Conservation (phyloP, 2,329 filamentous ascomycete genomes). For the Sporothrix pallida region DNA sequence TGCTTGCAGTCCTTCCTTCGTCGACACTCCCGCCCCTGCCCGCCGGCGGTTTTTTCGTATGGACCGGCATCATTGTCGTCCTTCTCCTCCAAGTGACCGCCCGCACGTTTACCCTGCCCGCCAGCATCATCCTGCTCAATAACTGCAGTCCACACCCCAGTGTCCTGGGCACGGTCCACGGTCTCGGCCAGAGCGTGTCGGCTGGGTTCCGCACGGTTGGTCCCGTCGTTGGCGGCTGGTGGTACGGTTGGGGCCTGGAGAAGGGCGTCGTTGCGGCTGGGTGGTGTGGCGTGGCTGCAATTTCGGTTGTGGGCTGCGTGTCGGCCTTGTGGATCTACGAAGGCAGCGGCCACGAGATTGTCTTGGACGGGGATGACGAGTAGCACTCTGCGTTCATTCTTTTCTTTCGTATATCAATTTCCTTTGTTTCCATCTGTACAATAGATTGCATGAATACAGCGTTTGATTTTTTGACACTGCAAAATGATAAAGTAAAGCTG, state of each 20-base stretch:
- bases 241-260: slow-evolving; percentile 55
- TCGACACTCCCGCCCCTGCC: slow-evolving; percentile 43
- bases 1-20: slow-evolving; percentile 67
- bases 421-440: no score
- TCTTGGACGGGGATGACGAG: slow-evolving; percentile 54
- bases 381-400: no score
- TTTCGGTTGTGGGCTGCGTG: slow-evolving; percentile 62
- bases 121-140: slow-evolving; percentile 63
- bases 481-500: no score
- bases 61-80: slow-evolving; percentile 61
- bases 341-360: slow-evolving; percentile 66
- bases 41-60: slow-evolving; percentile 58
- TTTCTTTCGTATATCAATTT: no score
- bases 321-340: slow-evolving; percentile 68
- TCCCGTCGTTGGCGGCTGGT: slow-evolving; percentile 56
- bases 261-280: slow-evolving; percentile 54
- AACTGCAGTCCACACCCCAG: slow-evolving; percentile 64
- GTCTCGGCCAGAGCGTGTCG: slow-evolving; percentile 54
- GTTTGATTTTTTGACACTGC: no score
- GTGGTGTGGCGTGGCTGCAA: slow-evolving; percentile 56
- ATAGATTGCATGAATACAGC: no score
- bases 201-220: slow-evolving; percentile 58
- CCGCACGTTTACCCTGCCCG: slow-evolving; percentile 68
- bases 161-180: slow-evolving; percentile 60
- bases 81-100: slow-evolving; percentile 71